These are phyloP conservation scores for Irpex rosettiformis DNA, from an alignment of 1,284 basidiomycete species.

Conservation along the genomic window DNA sequence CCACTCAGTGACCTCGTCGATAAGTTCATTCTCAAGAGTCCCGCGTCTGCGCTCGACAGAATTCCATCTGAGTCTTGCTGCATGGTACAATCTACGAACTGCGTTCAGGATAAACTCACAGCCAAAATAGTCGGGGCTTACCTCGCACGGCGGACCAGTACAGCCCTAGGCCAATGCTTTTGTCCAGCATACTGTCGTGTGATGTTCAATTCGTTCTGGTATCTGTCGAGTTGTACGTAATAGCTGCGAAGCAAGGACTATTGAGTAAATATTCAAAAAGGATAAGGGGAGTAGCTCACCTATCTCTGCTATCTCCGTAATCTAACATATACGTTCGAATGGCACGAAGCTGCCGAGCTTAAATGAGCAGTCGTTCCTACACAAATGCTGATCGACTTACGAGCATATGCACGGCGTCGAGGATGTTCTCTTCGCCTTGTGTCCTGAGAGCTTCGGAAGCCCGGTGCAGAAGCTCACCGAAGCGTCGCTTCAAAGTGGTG, in stretches of 20 bases:
- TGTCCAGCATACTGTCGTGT: slow-evolving; percentile 66
- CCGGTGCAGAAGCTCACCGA: slow-evolving; percentile 68
- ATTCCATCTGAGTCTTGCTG: slow-evolving; percentile 69
- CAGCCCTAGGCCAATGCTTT: slow-evolving; percentile 67
- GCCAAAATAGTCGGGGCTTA: slow-evolving; percentile 23
- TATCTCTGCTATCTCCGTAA: slow-evolving; percentile 67
- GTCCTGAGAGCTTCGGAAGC: slow-evolving; percentile 67
- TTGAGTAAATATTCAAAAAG: background rate
- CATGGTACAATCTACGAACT: slow-evolving; percentile 54
- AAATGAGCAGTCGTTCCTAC: slow-evolving; percentile 1
- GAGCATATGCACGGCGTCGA: slow-evolving; percentile 77
- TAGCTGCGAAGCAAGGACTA: slow-evolving; percentile 38
- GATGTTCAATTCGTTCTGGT: slow-evolving; percentile 57
- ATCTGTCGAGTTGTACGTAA: slow-evolving; percentile 56
- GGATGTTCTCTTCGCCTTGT: slow-evolving; percentile 83
- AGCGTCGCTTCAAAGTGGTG: slow-evolving; percentile 53
- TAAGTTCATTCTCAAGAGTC: slow-evolving; percentile 69
- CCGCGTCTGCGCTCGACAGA: slow-evolving; percentile 71
- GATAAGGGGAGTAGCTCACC: slow-evolving; percentile 31
- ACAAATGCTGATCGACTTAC: slow-evolving; percentile 35
- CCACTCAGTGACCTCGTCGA: slow-evolving; percentile 82
- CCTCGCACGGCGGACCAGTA: slow-evolving; percentile 65
- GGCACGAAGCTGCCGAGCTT: slow-evolving; percentile 46
- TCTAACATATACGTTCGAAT: slow-evolving; percentile 66
- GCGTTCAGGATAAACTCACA: background rate